phyloP scores from a whole-genome alignment of 2,329 filamentous ascomycete species.

The Ambrosiella xylebori region DNA sequence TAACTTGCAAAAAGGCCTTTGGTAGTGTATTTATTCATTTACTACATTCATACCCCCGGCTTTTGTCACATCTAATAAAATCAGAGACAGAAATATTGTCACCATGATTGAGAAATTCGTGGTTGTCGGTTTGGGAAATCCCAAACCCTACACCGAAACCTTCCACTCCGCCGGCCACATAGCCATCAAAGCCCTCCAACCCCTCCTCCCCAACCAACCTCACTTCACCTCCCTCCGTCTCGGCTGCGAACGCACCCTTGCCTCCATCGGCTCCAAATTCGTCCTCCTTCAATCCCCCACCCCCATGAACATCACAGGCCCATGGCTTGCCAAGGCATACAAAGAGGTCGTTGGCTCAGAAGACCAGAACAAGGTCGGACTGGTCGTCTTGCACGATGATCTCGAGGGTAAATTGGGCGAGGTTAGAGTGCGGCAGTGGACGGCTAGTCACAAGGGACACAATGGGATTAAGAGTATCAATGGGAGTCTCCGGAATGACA shows the following conservation, averaged over 20 bases:
- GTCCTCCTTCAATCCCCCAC: slow-evolving; percentile 59
- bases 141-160: neutral
- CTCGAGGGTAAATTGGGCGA: slow-evolving; percentile 55
- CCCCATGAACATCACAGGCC: slow-evolving; percentile 73
- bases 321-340: slow-evolving; percentile 50
- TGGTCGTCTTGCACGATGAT: slow-evolving; percentile 82
- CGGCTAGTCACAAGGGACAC: slow-evolving; percentile 49
- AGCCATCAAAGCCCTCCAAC: neutral
- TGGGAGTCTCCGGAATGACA: slow-evolving; percentile 26
- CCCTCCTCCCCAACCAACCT: slow-evolving; percentile 28
- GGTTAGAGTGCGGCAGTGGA: slow-evolving; percentile 46
- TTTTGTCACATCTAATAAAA: no score
- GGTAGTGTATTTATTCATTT: no score
- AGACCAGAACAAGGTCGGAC: slow-evolving; percentile 21
- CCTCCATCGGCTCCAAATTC: slow-evolving; percentile 33
- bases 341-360: slow-evolving; percentile 30
- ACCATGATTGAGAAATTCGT: slow-evolving; percentile 18
- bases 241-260: slow-evolving; percentile 35
- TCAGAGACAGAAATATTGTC: no score
- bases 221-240: slow-evolving; percentile 28
- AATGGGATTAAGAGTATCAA: slow-evolving; percentile 57
- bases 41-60: no score
- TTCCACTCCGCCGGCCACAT: neutral
- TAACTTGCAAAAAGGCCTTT: neutral
- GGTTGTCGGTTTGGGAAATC: neutral